Evolutionary conservation across 2,329 filamentous ascomycete genomes (phyloP).

Genomic region (Penicillium crustosum): DNA sequence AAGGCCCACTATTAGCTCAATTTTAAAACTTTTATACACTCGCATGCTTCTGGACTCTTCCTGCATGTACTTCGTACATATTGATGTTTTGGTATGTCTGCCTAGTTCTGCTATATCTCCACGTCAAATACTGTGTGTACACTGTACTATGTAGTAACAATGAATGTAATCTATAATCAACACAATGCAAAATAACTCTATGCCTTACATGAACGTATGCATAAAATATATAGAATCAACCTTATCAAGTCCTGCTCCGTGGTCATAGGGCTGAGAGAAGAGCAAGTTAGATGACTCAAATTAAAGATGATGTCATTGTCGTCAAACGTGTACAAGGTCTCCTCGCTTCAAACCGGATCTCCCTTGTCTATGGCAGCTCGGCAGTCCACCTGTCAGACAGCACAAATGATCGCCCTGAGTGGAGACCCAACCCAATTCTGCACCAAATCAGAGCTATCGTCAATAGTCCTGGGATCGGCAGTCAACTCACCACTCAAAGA

Average conservation of each 20-base stretch:
- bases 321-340: not conserved
- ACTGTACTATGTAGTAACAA: not conserved
- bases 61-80: not conserved
- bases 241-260: not conserved
- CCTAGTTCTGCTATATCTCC: not conserved
- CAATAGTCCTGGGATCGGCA: slow-evolving; percentile 1
- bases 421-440: slow-evolving; percentile 3
- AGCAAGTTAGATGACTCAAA: slow-evolving; percentile 3
- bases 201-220: not conserved
- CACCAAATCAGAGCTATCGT: not conserved
- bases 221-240: not conserved
- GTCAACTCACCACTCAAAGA: not conserved
- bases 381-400: not conserved
- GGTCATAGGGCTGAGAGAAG: slow-evolving; percentile 25
- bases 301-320: slow-evolving; percentile 3
- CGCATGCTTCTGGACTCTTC: not conserved
- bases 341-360: not conserved
- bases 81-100: not conserved
- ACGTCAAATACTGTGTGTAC: not conserved
- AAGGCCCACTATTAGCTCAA: not conserved
- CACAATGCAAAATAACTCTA: not conserved
- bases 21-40: not conserved
- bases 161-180: not conserved
- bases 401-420: slow-evolving; percentile 13
- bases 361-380: not conserved